Evolutionary conservation across 2,329 filamentous ascomycete species (phyloP).

Genomic region (Trichoderma brevicompactum): DNA sequence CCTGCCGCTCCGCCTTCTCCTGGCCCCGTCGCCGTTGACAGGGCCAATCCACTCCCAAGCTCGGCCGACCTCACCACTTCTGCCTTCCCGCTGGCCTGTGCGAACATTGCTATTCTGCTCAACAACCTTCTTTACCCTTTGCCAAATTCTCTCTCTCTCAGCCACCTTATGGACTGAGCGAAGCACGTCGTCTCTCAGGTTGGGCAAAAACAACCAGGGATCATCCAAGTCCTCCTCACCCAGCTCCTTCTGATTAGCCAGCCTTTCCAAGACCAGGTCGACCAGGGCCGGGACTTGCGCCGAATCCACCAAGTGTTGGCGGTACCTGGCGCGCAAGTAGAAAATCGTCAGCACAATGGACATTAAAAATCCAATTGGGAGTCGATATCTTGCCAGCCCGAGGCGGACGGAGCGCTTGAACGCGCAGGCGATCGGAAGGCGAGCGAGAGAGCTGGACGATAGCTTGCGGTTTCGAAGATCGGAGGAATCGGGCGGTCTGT

Average conservation of each 20-base stretch:
- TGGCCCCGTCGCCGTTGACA: conserved; percentile 49
- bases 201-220: conserved; percentile 81
- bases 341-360: conserved; percentile 53
- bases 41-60: conserved; percentile 74
- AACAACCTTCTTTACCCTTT: conserved; percentile 78
- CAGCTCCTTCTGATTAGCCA: conserved; percentile 83
- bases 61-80: conserved; percentile 66
- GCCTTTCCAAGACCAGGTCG: conserved; percentile 77
- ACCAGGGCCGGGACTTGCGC: conserved; percentile 82
- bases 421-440: conserved; percentile 83
- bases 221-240: conserved; percentile 71
- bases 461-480: conserved; percentile 66
- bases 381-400: conserved; percentile 84
- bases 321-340: conserved; percentile 69
- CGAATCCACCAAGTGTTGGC: conserved; percentile 65
- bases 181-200: conserved; percentile 89
- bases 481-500: conserved; percentile 71
- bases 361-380: conserved; percentile 74
- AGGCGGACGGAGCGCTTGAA: conserved; percentile 77
- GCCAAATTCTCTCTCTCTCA: conserved; percentile 82
- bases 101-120: conserved; percentile 94
- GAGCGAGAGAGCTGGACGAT: conserved; percentile 86
- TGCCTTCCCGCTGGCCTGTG: conserved; percentile 69
- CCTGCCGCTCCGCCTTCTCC: conserved; percentile 58
- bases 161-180: conserved; percentile 76